These are phyloP conservation scores for Spathaspora arborariae DNA, from an alignment of 805 yeast genomes.

Conservation along the genomic window DNA sequence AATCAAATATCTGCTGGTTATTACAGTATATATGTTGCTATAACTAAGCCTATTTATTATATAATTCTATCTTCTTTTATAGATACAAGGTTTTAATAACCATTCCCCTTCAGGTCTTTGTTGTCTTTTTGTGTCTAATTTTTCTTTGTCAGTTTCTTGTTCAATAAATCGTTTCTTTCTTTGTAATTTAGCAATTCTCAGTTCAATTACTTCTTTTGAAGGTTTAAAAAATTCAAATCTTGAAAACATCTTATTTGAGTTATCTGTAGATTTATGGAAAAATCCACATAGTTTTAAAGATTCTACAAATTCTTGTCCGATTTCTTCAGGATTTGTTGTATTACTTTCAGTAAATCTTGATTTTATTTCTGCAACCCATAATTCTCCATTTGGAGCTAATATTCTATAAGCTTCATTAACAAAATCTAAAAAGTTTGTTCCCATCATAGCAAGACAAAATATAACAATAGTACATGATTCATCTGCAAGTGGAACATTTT, in stretches of 20 bases:
- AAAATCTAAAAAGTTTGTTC: conserved; percentile 92
- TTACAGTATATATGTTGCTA: too few relatives aligned
- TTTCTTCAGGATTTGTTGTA: conserved; percentile 30
- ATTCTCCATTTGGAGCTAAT: conserved; percentile 84
- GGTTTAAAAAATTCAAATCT: conserved; percentile 94
- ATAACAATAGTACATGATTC: conserved; percentile 82
- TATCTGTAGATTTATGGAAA: conserved; percentile 84
- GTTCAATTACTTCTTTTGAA: conserved; percentile 59
- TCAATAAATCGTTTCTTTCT: conserved; percentile 68
- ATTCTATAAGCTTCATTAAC: conserved; percentile 85
- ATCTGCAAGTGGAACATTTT: conserved; percentile 79
- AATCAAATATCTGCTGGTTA: too few relatives aligned
- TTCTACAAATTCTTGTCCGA: conserved; percentile 76
- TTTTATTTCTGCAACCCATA: conserved; percentile 97
- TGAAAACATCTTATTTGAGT: conserved; percentile 87
- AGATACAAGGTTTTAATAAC: conserved; percentile 93
- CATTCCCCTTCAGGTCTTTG: conserved; percentile 73
- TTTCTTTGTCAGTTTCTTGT: conserved; percentile 58
- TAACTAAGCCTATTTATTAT: too few relatives aligned
- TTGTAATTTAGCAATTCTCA: conserved; percentile 57
- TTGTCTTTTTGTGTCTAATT: conserved; percentile 51
- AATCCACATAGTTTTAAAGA: conserved; percentile 77
- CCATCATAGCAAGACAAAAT: conserved; percentile 94
- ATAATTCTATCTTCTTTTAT: conserved; percentile 62
- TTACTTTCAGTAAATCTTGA: conserved; percentile 71